Evolutionary conservation across 2,329 filamentous ascomycete genomes (phyloP), one percentile per base, ranked within the genome.

Genomic region (Trichothecium roseum): DNA sequence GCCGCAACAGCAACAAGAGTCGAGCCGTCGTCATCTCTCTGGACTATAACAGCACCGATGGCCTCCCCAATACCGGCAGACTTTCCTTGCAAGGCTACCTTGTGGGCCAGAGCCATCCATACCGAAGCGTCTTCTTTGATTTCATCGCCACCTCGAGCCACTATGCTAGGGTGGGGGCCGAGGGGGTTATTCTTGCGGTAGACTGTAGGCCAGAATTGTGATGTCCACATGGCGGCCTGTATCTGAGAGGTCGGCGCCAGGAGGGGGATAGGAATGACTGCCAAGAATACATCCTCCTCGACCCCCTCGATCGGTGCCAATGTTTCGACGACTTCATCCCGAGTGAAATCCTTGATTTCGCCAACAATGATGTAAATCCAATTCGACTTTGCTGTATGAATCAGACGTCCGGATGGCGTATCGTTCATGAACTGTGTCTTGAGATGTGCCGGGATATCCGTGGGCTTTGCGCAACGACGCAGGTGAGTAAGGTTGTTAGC

Each of bases 101-200:
- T 61, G 37, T 74, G 68, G 7, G 84, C 82, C 34, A 87, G 58
- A 35, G 63, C 70, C 69, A 83, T 80, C 72, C 74, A 89, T 37
- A 72, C 57, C 4, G 70, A 68, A 1, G 75, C 74, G 43, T 82
- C 72, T 31, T 69, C 60, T 38, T 69, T 68, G 35, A 93, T 74
- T 40, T 84, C 78, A 10, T 78, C 72, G 28, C 81, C 79, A 18
- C 80, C 77, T 40, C 81, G 76, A 29, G 72, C 65, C 37, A 89
- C 75, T 52, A 83, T 73, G 49, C 78, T 76, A 41, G 84, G 84
- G 52, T 93, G 85, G 14, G 85, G 84, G 4, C 85, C 85, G 40
- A 88, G 83, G 3, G 84, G 84, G 51, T 91, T 91, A 45, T 82
- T 88, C 62, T 87, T 87, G 43, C 84, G 81, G 60, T 91, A 93